Evolutionary conservation across 345 rosid species (phyloP), one percentile per base, ranked within the genome.

Genomic region (Boechera divaricarpa): DNA sequence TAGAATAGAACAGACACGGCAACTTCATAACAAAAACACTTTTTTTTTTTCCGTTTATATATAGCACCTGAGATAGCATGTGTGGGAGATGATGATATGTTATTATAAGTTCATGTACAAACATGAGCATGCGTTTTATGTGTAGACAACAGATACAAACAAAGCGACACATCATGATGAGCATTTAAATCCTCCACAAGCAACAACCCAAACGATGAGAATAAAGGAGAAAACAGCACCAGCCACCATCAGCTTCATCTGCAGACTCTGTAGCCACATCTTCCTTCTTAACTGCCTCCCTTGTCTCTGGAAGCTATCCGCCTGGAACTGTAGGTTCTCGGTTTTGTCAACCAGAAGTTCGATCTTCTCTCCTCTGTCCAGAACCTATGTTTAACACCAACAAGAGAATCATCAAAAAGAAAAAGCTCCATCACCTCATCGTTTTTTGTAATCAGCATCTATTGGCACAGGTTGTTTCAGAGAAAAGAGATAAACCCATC

Each of bases 221-320:
- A 96, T 79, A 24, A 91, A 33, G 51, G 73, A 67, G 29, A 93
- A 44, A 64, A 91, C 57, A 10, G 62, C 88, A 71, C 96, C 99
- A 26, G 87, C 96, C 38, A 91, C 85, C 87, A 90, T 84, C 74
- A 96, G 79, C 86, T 93, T 93, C 92, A 91, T 75, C 74, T 89
- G 92, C 56, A 93, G 86, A 82, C 78, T 90, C 83, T 96, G 99
- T 58, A 90, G 75, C 99, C 97, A 96, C 98, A 93, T 96, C 84
- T 87, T 93, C 77, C 99, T 86, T 16, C 98, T 86, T 63, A 96
- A 82, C 76, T 89, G 91, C 82, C 98, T 88, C 29, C 98, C 96
- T 85, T 93, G 98, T 83, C 97, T 87, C 83, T 96, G 99, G 82
- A 96, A 96, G 84, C 97, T 86, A 82, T 91, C 99, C 3, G 98